Percentiles rank a stretch among this genome's conserved stretches.
These are phyloP conservation scores for Malassezia sympodialis DNA, from an alignment of 1,284 basidiomycete genomes.

Conservation along the genomic window DNA sequence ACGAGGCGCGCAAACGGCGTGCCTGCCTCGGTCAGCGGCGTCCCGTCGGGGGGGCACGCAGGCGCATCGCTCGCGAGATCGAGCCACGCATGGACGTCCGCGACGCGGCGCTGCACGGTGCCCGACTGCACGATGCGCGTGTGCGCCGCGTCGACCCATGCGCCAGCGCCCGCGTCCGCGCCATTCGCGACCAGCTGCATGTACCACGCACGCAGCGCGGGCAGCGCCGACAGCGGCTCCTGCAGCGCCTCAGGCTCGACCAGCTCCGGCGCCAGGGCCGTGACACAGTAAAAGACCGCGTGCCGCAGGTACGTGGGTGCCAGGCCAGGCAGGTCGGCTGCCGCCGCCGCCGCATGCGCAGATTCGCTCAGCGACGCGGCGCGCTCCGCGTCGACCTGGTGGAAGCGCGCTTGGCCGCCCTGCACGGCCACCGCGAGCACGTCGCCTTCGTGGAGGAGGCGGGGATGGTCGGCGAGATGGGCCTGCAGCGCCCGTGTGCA, in stretches of 20 bases:
- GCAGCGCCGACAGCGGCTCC: neutral
- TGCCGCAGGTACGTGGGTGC: conserved; percentile 36
- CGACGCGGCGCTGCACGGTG: conserved; percentile 60
- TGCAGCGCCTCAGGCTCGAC: conserved; percentile 6
- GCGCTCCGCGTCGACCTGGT: conserved; percentile 23
- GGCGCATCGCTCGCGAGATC: conserved; percentile 50
- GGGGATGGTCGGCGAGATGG: conserved; percentile 58
- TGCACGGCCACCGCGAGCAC: conserved; percentile 65
- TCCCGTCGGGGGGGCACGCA: conserved; percentile 16
- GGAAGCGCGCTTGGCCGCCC: conserved; percentile 48
- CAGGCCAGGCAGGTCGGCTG: conserved; percentile 2
- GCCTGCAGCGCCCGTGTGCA: conserved; percentile 62
- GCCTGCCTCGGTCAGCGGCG: conserved; percentile 19
- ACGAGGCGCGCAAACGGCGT: conserved; percentile 25
- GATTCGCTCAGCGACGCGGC: conserved; percentile 42
- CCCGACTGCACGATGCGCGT: conserved; percentile 73
- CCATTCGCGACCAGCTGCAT: neutral
- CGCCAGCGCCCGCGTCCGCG: neutral
- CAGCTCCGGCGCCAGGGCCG: conserved; percentile 59
- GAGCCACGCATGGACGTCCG: conserved; percentile 57
- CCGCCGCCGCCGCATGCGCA: conserved; percentile 15
- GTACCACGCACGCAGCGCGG: conserved; percentile 10
- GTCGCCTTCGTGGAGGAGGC: conserved; percentile 69
- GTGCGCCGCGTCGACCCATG: conserved; percentile 57
- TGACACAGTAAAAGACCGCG: conserved; percentile 66